These are phyloP conservation scores for Cutaneotrichosporon cutaneum DNA, from an alignment of 1,284 basidiomycete species.

Conservation along the genomic window DNA sequence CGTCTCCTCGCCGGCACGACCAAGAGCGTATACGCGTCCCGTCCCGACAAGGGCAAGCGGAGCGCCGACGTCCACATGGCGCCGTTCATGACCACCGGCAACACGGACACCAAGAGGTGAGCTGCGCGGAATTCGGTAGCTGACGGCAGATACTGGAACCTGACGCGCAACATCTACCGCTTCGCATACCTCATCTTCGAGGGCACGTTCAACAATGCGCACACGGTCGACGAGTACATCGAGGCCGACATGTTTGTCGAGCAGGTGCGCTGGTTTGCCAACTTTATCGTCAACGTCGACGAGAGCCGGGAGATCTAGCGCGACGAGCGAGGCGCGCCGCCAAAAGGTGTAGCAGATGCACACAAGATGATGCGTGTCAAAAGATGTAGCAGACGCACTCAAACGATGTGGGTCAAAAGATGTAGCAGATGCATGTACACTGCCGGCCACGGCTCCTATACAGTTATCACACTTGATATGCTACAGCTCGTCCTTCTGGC, in stretches of 20 bases:
- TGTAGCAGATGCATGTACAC: constrained; percentile 6
- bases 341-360: neutral
- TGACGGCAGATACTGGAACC: constrained; percentile 38
- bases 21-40: constrained; percentile 36
- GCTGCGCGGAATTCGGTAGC: too few relatives aligned
- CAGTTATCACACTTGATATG: neutral
- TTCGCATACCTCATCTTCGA: constrained; percentile 34
- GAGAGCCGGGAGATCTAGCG: constrained; percentile 31
- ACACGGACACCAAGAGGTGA: constrained; percentile 45
- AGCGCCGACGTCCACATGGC: constrained; percentile 36
- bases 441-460: neutral
- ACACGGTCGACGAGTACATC: constrained; percentile 47
- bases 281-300: constrained; percentile 46
- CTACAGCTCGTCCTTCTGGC: constrained; percentile 2
- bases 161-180: constrained; percentile 48
- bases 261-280: constrained; percentile 45
- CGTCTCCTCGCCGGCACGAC: constrained; percentile 41
- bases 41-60: constrained; percentile 21
- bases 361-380: neutral
- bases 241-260: constrained; percentile 40
- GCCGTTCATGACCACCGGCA: constrained; percentile 41
- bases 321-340: neutral
- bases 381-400: too few relatives aligned
- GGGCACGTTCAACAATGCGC: constrained; percentile 29
- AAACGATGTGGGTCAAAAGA: too few relatives aligned